A percentile compares a stretch with the other conserved stretches of the same genome.
Conservation (phyloP, 352 stramenopile genomes). For the Globisporangium perplexum region DNA sequence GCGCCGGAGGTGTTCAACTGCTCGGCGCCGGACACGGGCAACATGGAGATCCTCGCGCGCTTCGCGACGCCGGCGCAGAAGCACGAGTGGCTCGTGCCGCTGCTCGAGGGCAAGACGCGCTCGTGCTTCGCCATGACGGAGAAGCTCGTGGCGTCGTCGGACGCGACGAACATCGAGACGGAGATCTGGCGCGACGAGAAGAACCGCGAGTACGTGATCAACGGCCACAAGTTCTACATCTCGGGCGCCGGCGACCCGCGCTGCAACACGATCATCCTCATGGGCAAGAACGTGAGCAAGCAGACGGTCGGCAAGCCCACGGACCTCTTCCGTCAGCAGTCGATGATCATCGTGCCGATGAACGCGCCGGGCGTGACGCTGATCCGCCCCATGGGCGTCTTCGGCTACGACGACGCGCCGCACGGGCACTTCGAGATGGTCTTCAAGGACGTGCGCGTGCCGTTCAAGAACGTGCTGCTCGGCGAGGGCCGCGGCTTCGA, state of each 20-base stretch:
- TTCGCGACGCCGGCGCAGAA: constrained; percentile 92
- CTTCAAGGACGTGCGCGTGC: constrained; percentile 92
- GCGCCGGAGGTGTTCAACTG: constrained; percentile 97
- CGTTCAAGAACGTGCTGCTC: constrained; percentile 82
- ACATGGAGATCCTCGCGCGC: constrained; percentile 97
- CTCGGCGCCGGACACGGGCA: constrained; percentile 95
- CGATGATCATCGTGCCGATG: constrained; percentile 91
- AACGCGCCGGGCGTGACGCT: constrained; percentile 89
- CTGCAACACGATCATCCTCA: constrained; percentile 89
- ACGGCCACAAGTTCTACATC: constrained; percentile 96
- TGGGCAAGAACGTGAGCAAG: constrained; percentile 60
- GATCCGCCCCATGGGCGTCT: constrained; percentile 87
- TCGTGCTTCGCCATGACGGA: constrained; percentile 98
- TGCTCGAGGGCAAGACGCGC: constrained; percentile 92
- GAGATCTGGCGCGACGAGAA: constrained; percentile 62
- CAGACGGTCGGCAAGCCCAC: constrained; percentile 17
- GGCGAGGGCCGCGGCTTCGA: constrained; percentile 85
- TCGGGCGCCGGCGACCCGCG: constrained; percentile 94
- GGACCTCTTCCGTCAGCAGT: constrained; percentile 70
- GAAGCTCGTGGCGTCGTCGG: constrained; percentile 92
- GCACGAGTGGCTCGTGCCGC: constrained; percentile 88
- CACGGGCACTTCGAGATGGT: constrained; percentile 95
- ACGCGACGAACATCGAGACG: constrained; percentile 95
- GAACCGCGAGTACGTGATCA: constrained; percentile 89
- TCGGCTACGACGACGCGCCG: constrained; percentile 97